Evolutionary conservation across 768 basidiomycete genomes (phyloP).

Genomic region (Mycena crocata): DNA sequence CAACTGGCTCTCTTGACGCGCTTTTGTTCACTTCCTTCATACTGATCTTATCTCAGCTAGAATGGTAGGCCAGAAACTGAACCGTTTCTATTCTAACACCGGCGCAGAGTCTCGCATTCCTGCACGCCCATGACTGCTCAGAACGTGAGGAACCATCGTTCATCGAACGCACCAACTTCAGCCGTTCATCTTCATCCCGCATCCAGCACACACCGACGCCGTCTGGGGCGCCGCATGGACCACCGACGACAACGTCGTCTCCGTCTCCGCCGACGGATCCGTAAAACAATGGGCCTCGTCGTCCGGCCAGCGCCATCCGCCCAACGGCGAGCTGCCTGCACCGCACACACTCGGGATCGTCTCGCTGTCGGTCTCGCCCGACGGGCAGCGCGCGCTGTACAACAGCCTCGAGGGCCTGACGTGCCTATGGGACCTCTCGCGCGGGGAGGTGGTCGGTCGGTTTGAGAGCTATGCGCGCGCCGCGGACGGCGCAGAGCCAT

Average conservation of each 20-base stretch:
- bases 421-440: conserved; percentile 75
- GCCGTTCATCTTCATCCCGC: conserved; percentile 40
- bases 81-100: neutral
- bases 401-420: conserved; percentile 91
- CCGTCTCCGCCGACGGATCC: conserved; percentile 82
- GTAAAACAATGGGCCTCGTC: conserved; percentile 79
- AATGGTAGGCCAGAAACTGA: conserved; percentile 12
- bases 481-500: conserved; percentile 71
- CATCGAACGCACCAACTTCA: neutral
- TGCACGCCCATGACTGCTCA: conserved; percentile 79
- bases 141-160: conserved; percentile 70
- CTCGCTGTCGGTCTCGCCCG: conserved; percentile 77
- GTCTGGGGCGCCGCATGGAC: conserved; percentile 87
- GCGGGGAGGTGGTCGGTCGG: conserved; percentile 68
- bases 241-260: conserved; percentile 69
- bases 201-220: conserved; percentile 80
- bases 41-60: neutral
- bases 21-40: neutral
- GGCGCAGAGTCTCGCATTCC: conserved; percentile 74
- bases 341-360: conserved; percentile 90
- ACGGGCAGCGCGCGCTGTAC: conserved; percentile 75
- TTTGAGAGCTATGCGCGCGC: conserved; percentile 80
- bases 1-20: neutral
- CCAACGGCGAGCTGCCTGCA: conserved; percentile 62
- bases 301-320: conserved; percentile 69